Conservation (phyloP, 139 green algal species). For the Trebouxia sp. region DNA sequence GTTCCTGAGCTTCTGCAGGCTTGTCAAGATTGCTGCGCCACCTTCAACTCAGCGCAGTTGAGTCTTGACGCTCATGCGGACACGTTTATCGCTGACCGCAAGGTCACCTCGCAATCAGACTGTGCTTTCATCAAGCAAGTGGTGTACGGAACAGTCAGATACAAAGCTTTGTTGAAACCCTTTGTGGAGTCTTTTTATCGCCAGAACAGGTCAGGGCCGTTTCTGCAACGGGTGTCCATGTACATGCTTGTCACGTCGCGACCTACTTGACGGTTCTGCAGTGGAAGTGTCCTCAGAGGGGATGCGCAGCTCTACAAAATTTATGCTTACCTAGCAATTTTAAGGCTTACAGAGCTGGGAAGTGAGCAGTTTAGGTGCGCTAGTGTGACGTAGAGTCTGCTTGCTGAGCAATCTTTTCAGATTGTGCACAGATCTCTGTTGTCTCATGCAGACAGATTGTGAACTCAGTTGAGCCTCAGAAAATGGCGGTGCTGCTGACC, state of each 20-base stretch:
- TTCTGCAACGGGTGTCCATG: no score
- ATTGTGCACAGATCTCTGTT: no score
- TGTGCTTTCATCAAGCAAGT: slow-evolving; percentile 43
- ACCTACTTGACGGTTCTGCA: neutral
- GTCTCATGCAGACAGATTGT: slow-evolving; percentile 69
- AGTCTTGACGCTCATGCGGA: slow-evolving; percentile 41
- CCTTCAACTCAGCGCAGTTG: slow-evolving; percentile 35
- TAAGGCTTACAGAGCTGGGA: slow-evolving; percentile 48
- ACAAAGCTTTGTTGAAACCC: slow-evolving; percentile 31
- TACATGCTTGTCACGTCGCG: no score
- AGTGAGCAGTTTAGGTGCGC: slow-evolving; percentile 37
- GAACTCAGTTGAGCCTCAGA: slow-evolving; percentile 63
- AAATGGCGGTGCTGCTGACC: slow-evolving; percentile 71
- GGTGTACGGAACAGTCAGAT: slow-evolving; percentile 44
- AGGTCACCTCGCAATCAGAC: slow-evolving; percentile 16
- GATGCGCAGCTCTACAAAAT: slow-evolving; percentile 43
- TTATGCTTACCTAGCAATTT: slow-evolving; percentile 44
- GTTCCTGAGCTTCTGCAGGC: neutral
- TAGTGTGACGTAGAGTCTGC: neutral
- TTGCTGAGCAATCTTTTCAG: no score
- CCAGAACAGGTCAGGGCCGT: slow-evolving; percentile 39
- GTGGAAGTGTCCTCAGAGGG: slow-evolving; percentile 35
- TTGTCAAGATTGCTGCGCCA: slow-evolving; percentile 24
- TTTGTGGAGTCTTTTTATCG: slow-evolving; percentile 45
- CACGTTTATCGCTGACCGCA: slow-evolving; percentile 1